Base-by-base conservation (phyloP, 768 basidiomycete genomes). In the Termitomyces sp. region DNA sequence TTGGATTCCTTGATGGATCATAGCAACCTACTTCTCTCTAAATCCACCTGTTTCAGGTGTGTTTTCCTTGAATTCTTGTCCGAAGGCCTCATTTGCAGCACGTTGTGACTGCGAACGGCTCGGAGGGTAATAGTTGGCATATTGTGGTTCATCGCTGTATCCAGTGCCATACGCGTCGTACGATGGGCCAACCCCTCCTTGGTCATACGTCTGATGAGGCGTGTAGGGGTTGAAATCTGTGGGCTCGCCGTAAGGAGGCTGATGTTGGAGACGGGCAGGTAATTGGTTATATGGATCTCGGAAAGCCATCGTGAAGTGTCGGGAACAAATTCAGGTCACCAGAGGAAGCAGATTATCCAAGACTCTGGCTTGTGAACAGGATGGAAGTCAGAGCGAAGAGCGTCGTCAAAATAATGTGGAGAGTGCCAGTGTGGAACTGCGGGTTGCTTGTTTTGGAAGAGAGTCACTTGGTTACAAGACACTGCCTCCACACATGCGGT, bases 141-240 rank as follows among this genome's bases (percentile, higher is more conserved):
- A 61, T 20, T 67, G 70, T 18, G 71, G 70, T 39, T 81, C 76
- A 64, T 83, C 79, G 57, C 68, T 73, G 60, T 80, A 79, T 24
- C 66, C 75, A 45, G 55, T 44, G 12, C 71, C 76, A 62, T 77
- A 74, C 39, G 71, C 65, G 58, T 78, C 77, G 52, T 69, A 72
- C 4, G 64, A 59, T 15, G 61, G 61, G 0, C 67, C 71, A 4
- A 68, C 74, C 33, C 74, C 81, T 32, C 74, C 78, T 60, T 82
- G 81, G 59, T 85, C 84, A 66, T 88, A 85, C 0, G 82, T 74
- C 39, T 80, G 78, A 57, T 86, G 81, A 16, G 81, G 79, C 64
- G 71, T 65, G 62, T 86, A 88, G 32, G 84, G 77, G 69, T 83
- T 80, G 62, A 74, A 80, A 36, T 70, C 70, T n/a, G 74, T 67